Base-by-base conservation (phyloP, 768 basidiomycete species). In the Rubroboletus satanas region DNA sequence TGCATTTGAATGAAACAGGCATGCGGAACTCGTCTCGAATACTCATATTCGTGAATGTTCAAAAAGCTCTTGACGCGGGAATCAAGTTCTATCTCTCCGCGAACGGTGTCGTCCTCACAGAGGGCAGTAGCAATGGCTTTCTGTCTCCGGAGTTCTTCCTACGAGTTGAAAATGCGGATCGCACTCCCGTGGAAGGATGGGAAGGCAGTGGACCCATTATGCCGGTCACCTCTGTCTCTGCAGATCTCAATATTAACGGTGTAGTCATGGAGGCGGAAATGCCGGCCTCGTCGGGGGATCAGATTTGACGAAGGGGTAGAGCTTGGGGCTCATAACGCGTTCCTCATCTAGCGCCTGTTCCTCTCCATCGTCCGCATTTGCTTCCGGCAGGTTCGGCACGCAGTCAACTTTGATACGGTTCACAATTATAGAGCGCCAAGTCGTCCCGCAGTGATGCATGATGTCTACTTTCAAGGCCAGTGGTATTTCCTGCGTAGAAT, bases 81-180 rank as follows among this genome's bases (percentile, higher is more conserved):
- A 75, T 90, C 69, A 75, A 79, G 51, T 90, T 98, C 55, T 85
- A 81, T 70, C 70, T 92, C 2, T 95, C 93, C 2, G 75, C 82
- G 4, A 98, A 98, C 58, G 93, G 91, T 2, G 95, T 98, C 18
- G 79, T 98, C 11, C 79, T 98, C 1, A 93, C 91, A 0, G 84
- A 83, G 47, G 96, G 96, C 1, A 76, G 92, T 55, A 76, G 75
- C 39, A 63, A 66, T 3, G 93, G 93, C 0, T 75, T 82, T 52
- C 64, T 96, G 12, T 63, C 71, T 1, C 77, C 83, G 4, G 71
- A 80, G 26, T 89, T 83, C 65, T 98, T 97, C 71, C 60, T 72
- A 17, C 77, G 81, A 15, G 93, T 93, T 2, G 85, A 88, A 59
- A 76, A 79, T 55, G 64, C 62, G 29, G 54, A 64, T 29, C 56